Base-by-base conservation (phyloP, 2,329 filamentous ascomycete genomes). In the Exophiala bonariae region DNA sequence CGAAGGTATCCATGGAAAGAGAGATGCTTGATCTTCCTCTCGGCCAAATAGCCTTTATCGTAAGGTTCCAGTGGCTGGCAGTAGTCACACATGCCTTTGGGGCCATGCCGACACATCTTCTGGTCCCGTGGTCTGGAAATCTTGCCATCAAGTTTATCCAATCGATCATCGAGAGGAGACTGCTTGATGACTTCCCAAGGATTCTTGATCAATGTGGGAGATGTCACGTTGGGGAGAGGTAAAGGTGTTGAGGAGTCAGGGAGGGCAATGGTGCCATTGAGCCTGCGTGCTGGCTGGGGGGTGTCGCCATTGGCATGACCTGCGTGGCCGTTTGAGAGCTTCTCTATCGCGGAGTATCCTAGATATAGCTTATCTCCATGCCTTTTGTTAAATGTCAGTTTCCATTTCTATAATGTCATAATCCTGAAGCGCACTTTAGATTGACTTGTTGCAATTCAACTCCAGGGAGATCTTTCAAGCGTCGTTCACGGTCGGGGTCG, bases 1-100 rank as follows among this genome's bases (percentile, higher is more conserved):
- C 91, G 84, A 36, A 99, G 78, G 66, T 97, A 85, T 3, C 91
- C 87, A 69, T 99, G 93, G 71, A 97, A 96, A 0, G 93, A 97
- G 20, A 93, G 78, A 68, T 99, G 95, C 69, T 99, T 99, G 78
- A 99, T 96, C 78, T 96, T 96, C 77, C 92, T 95, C 60, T 99
- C 92, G 22, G 82, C 81, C 14, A 99, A 79, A 61, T 96, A 96
- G 46, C 83, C 83, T n/a, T 86, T 69, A 62, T 95, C 85, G 69
- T 95, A 99, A 1, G 93, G 93, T 63, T 99, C 93, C 41, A 97
- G 73, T 0, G 95, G 95, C 82, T 95, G 95, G 73, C 93, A 99
- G 71, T 96, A 95, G 71, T 99, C 93, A 69, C 93, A 99, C 93
- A 99, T 99, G 66, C 93, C 93, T 71, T 96, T 97, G 41, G 87